Evolutionary conservation across 768 basidiomycete species (phyloP), one percentile per base, ranked within the genome.

Genomic region (Tulasnella sp.): DNA sequence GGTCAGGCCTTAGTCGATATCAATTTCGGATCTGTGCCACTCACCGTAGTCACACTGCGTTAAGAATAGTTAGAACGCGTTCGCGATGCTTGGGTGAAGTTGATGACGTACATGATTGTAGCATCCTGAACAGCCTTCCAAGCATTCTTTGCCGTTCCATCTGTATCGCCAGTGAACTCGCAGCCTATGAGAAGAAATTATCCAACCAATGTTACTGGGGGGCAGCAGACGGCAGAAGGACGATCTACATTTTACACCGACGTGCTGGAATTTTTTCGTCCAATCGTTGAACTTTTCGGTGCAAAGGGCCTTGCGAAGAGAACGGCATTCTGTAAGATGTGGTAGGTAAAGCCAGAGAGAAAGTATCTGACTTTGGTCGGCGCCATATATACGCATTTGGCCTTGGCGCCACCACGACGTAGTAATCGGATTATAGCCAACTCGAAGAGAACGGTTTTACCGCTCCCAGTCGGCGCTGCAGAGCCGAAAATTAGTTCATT

Each of bases 311-410:
- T 96, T n/a, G n/a, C n/a, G 60, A 12, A 62, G 25, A 15, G 38
- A 43, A 25, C 19, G 24, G 4, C 38, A n/a, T n/a, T 22, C 19
- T 24, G 27, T n/a, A n/a, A 29, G 19, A 52, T n/a, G 49, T 12
- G 46, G 10, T 31, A 41, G 46, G 43, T 63, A 17, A 21, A 44
- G 12, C 42, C 19, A 50, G 27, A 0, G 11, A 43, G 42, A 45
- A n/a, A n/a, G n/a, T n/a, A n/a, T n/a, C n/a, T n/a, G n/a, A 85
- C 91, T 76, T 93, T 94, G 1, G 91, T 93, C 0, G 92, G 93
- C 1, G 92, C 88, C 65, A 99, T 82, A 67, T 99, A 99, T 15
- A 99, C 81, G 63, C 85, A 86, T 72, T 88, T 90, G 2, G 70
- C 60, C n/a, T 68, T 62, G 25, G 72, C 68, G 15, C 60, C 62